Conservation (phyloP, 148 eudicot genomes). For the Cornus suecica region DNA sequence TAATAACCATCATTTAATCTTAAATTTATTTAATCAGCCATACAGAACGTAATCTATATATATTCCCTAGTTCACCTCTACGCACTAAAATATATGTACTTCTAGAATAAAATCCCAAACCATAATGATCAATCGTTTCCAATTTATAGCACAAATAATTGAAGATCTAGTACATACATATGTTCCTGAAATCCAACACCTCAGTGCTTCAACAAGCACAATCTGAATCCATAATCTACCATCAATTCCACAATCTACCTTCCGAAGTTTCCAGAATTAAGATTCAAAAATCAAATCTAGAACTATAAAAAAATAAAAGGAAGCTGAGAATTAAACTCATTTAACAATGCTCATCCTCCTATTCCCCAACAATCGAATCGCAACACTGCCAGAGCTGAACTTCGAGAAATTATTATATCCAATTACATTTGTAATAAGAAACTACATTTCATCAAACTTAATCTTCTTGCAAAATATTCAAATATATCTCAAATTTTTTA, state of each 20-base stretch:
- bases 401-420: too few relatives aligned
- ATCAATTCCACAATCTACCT: too few relatives aligned
- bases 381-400: background rate
- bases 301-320: too few relatives aligned
- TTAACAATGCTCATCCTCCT: background rate
- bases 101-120: background rate
- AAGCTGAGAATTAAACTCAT: too few relatives aligned
- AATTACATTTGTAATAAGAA: too few relatives aligned
- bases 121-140: background rate
- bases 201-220: too few relatives aligned
- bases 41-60: background rate
- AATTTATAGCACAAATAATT: background rate
- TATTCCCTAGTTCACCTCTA: conserved; percentile 3
- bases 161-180: too few relatives aligned
- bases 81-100: background rate
- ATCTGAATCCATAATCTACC: too few relatives aligned
- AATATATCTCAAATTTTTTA: background rate
- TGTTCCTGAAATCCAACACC: too few relatives aligned
- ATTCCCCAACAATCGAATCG: conserved; percentile 7
- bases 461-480: background rate
- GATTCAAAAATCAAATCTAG: conserved; percentile 1
- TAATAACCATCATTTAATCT: background rate
- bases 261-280: too few relatives aligned
- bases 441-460: background rate
- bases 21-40: background rate